phyloP scores from a whole-genome alignment of 1,284 basidiomycete genomes.

The Athelia psychrophila region DNA sequence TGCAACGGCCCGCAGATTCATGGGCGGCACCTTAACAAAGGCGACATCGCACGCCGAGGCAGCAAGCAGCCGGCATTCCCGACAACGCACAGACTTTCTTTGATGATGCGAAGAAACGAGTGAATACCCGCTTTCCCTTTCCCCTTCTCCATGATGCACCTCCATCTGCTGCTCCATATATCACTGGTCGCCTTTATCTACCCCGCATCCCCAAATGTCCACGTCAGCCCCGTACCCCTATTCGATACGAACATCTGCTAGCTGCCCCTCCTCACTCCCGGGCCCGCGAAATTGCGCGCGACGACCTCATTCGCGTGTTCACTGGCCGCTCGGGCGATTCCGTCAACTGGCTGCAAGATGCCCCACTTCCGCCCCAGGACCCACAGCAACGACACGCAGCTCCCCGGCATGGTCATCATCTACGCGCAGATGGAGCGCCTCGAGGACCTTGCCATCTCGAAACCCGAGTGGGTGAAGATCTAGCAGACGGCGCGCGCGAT shows the following conservation, averaged over 20 bases:
- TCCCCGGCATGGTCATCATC: constrained; percentile 95
- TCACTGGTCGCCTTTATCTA: constrained; percentile 5
- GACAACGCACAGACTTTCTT: constrained; percentile 88
- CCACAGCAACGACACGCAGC: constrained; percentile 91
- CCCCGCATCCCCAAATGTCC: too few relatives aligned
- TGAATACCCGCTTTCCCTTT: constrained; percentile 27
- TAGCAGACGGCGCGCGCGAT: constrained; percentile 90
- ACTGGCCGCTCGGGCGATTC: constrained; percentile 95
- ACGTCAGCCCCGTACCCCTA: too few relatives aligned
- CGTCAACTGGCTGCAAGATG: constrained; percentile 93
- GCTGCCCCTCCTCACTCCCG: constrained; percentile 16
- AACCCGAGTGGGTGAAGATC: constrained; percentile 88
- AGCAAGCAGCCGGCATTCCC: constrained; percentile 79
- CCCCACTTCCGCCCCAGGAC: constrained; percentile 91
- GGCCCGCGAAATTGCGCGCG: constrained; percentile 93
- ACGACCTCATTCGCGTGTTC: constrained; percentile 93
- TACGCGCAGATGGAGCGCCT: constrained; percentile 94
- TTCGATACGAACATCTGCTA: too few relatives aligned
- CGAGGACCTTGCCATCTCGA: constrained; percentile 85
- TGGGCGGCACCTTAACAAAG: constrained; percentile 96
- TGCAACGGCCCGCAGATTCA: constrained; percentile 60
- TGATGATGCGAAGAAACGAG: constrained; percentile 94
- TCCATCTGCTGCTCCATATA: too few relatives aligned
- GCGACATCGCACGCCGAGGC: constrained; percentile 83
- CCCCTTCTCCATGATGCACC: too few relatives aligned